A percentile compares a stretch with the other conserved stretches of the same genome.
phyloP scores from a whole-genome alignment of 1,139 yeast genomes.

The Insectozyma bohioensis region DNA sequence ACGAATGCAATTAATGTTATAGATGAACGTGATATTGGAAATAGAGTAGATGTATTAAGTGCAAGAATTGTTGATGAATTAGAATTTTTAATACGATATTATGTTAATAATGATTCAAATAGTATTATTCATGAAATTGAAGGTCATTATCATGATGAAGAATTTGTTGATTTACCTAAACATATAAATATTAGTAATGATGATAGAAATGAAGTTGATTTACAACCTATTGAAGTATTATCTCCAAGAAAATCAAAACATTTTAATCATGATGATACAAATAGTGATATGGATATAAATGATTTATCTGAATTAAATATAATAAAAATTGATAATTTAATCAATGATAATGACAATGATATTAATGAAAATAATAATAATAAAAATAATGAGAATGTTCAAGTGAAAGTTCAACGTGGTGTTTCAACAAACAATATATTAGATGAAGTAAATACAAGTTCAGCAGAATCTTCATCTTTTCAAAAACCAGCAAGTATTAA shows the following conservation, averaged over 20 bases:
- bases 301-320: slow-evolving; percentile 43
- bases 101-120: slow-evolving; percentile 22
- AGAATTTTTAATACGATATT: slow-evolving; percentile 42
- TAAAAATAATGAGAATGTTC: slow-evolving; percentile 15
- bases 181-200: slow-evolving; percentile 1
- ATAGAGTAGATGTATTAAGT: slow-evolving; percentile 69
- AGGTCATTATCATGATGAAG: slow-evolving; percentile 6
- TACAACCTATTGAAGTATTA: slow-evolving; percentile 9
- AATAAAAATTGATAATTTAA: slow-evolving; percentile 37
- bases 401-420: slow-evolving; percentile 10
- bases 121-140: slow-evolving; percentile 26
- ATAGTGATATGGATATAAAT: slow-evolving; percentile 30
- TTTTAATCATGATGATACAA: slow-evolving; percentile 9
- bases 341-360: slow-evolving; percentile 29
- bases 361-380: no score
- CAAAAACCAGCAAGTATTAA: slow-evolving; percentile 44
- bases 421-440: slow-evolving; percentile 13
- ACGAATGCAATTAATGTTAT: slow-evolving; percentile 14
- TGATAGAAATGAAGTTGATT: slow-evolving; percentile 8
- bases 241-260: slow-evolving; percentile 8
- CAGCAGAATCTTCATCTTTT: slow-evolving; percentile 39
- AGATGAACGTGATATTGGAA: slow-evolving; percentile 27
- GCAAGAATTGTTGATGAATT: slow-evolving; percentile 80
- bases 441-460: slow-evolving; percentile 16
- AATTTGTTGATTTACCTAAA: slow-evolving; percentile 15